Base-by-base conservation (phyloP, 2,329 filamentous ascomycete species). In the Ilyonectria robusta region DNA sequence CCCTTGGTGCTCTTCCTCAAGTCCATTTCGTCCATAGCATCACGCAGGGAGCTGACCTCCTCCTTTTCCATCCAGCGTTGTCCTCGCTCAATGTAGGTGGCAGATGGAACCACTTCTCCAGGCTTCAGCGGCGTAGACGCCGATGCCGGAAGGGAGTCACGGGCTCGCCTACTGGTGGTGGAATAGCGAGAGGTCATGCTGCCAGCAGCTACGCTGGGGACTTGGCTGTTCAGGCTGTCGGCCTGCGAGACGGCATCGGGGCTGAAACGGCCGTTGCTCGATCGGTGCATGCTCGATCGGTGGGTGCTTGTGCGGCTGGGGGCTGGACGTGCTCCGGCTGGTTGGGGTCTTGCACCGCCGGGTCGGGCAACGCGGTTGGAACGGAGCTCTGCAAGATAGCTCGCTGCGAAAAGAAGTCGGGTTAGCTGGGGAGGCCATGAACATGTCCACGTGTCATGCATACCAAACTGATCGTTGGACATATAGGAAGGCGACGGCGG, bases 31-130 rank as follows among this genome's bases (percentile, higher is more conserved):
- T 94, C 89, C 85, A 95, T 89, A 11, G 93, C 92, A 67, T 90
- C 86, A 19, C 91, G 88, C 66, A 95, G 80, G 21, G 92, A 92
- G 40, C 87, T 86, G 4, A 89, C 91, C 79, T 95, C 93, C 76
- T 94, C 92, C 78, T 92, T 93, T 78, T 95, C 93, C 88, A 93
- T 93, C 91, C 92, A 94, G 73, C 92, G 84, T 76, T 90, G 88
- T 19, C 91, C 92, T 63, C 90, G 88, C 79, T 94, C 93, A 62
- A 93, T 91, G 78, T 94, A 94, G 8, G 87, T 89, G 48, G 89
- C 84, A 66, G 86, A 92, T 7, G 90, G 88, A 17, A 92, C 89
- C 55, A 92, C 86, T 57, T 90, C 85, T 2, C 86, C 88, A 1
- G 89, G 87, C 69, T 84, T 89, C 63, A 89, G 75, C 15, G 87